These are phyloP conservation scores for Aristolochia californica DNA, from an alignment of 164 flowering plant genomes.

Conservation along the genomic window DNA sequence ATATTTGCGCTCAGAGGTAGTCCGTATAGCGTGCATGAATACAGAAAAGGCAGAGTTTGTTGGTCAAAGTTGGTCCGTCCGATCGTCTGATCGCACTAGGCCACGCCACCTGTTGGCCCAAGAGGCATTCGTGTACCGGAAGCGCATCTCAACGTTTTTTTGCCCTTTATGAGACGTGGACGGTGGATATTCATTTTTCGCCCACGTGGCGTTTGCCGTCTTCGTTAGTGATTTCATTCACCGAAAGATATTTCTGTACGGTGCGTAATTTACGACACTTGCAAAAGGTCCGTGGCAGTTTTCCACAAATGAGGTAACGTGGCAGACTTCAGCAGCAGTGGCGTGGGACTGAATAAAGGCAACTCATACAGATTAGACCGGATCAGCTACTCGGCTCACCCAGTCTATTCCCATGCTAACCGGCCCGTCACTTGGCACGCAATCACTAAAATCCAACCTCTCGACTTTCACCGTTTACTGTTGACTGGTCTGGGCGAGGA, in stretches of 20 bases:
- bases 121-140: neutral
- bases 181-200: neutral
- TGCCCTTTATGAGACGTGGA: conserved; percentile 5
- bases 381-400: no score
- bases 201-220: neutral
- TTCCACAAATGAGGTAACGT: neutral
- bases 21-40: neutral
- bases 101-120: neutral
- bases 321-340: neutral
- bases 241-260: neutral
- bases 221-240: neutral
- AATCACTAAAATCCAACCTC: no score
- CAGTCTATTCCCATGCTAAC: no score
- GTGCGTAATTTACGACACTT: neutral
- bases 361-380: no score
- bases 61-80: conserved; percentile 1
- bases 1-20: no score
- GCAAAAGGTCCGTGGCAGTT: neutral
- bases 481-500: no score
- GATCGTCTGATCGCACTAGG: neutral
- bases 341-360: no score
- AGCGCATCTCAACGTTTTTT: neutral
- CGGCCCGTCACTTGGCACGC: no score
- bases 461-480: no score
- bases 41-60: neutral